phyloP scores from a whole-genome alignment of 1,284 basidiomycete genomes.

The Neonothopanus nambi region DNA sequence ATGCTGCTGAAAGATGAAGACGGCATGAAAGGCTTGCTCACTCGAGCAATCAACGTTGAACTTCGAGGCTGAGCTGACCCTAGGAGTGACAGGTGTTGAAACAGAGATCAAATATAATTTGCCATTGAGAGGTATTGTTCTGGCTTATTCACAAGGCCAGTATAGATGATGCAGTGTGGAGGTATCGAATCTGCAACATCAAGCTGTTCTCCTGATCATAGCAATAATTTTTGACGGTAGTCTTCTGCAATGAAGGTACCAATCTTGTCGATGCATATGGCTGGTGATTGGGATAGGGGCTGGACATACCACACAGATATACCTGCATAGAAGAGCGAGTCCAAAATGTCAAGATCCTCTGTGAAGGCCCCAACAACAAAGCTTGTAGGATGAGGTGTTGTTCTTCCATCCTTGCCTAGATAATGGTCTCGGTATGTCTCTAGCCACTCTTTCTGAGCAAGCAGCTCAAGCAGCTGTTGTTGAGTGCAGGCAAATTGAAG shows the following conservation, averaged over 20 bases:
- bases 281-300: background rate
- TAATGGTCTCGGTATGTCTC: too few relatives aligned
- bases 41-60: too few relatives aligned
- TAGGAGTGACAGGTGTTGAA: too few relatives aligned
- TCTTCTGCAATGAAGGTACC: background rate
- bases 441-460: conserved; percentile 10
- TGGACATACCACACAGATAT: conserved; percentile 9
- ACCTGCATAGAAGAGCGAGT: too few relatives aligned
- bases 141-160: too few relatives aligned
- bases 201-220: background rate
- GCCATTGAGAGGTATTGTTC: too few relatives aligned
- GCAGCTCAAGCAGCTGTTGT: background rate
- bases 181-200: background rate
- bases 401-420: too few relatives aligned
- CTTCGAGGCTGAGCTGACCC: too few relatives aligned
- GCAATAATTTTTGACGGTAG: background rate
- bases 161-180: conserved; percentile 4
- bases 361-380: conserved; percentile 15
- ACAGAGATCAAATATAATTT: too few relatives aligned
- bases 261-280: background rate
- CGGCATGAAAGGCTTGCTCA: too few relatives aligned
- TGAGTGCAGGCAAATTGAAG: background rate
- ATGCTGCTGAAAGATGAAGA: too few relatives aligned
- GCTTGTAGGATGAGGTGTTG: too few relatives aligned
- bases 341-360: background rate